A percentile compares a stretch with the other conserved stretches of the same genome.
phyloP scores from a whole-genome alignment of 805 yeast species.

The Saturnispora sanitii region DNA sequence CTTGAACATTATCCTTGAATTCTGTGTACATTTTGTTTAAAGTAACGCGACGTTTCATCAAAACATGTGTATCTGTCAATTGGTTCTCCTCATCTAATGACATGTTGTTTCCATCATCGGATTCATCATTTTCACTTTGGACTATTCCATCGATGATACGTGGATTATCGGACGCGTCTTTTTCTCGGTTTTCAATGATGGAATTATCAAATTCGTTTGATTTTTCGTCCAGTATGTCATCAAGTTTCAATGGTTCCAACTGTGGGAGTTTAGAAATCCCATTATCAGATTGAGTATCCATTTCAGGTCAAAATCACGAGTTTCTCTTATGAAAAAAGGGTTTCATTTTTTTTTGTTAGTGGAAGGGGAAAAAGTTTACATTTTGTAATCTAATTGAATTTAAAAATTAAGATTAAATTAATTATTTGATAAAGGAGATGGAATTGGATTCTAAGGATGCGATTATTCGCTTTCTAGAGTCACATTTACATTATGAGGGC shows the following conservation, averaged over 20 bases:
- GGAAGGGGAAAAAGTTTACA: too few species aligned
- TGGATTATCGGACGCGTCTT: background rate
- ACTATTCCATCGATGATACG: too few species aligned
- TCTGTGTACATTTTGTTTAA: slow-evolving; percentile 12
- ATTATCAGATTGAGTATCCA: background rate
- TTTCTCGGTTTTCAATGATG: background rate
- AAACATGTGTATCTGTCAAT: slow-evolving; percentile 10
- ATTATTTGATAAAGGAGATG: background rate
- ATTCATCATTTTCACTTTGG: background rate
- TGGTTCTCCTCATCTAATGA: background rate
- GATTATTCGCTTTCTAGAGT: background rate
- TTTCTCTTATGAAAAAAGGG: background rate
- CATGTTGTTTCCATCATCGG: background rate
- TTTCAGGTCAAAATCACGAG: background rate
- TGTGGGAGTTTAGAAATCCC: background rate
- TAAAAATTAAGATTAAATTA: too few species aligned
- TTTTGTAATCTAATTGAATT: background rate
- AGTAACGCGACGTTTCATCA: slow-evolving; percentile 15
- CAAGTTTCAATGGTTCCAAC: background rate
- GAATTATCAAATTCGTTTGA: too few species aligned
- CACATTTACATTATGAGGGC: background rate
- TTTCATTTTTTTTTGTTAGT: background rate
- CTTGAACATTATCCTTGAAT: slow-evolving; percentile 19
- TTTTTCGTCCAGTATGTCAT: too few species aligned
- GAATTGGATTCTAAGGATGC: background rate